Evolutionary conservation across 75 land plant genomes (phyloP), one percentile per base, ranked within the genome.

Genomic region (Cryptomeria japonica): DNA sequence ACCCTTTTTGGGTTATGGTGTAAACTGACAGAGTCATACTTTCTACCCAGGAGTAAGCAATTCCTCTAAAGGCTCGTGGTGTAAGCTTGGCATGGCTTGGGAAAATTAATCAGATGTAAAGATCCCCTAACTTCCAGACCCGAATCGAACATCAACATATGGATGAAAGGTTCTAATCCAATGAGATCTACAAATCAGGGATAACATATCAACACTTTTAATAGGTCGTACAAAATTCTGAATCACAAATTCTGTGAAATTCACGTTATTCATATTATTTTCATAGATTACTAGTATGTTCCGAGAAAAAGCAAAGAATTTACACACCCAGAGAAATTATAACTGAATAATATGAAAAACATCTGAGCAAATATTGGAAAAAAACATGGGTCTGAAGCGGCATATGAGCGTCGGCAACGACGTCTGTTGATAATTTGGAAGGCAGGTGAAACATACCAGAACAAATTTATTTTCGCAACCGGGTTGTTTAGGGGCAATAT

Each of bases 391-490:
- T 55, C 13, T 12, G 61, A 56, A 56, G 25, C 16, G 25, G 25
- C 16, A 58, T 58, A 58, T 58, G 64, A 6, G 64, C 64, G 22
- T 58, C 25, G 5, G 64, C 76, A 31, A 72, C 8, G 2, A 72
- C 28, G 55, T 13, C 14, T 51, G 14, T 13, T 51, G 55, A 51
- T 51, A 51, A 51, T 51, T 51, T 51, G 37, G 15, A 75, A 75
- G 34, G 13, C 77, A 75, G 32, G 37, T 75, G 77, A 13, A 49
- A 83, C 80, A 76, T 79, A 94, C 96, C 92, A 95, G 90, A 28
- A 95, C 96, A 87, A 95, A 95, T 42, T 94, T 92, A 85, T 95
- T 95, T 5, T 89, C 87, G 73, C 96, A 95, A 7, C 96, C 96
- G 53, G 96, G 95, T 32, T 68, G 80, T 68, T 89, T 93, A 0